phyloP scores from a whole-genome alignment of 2,329 filamentous ascomycete species.

The Zymoseptoria tritici region DNA sequence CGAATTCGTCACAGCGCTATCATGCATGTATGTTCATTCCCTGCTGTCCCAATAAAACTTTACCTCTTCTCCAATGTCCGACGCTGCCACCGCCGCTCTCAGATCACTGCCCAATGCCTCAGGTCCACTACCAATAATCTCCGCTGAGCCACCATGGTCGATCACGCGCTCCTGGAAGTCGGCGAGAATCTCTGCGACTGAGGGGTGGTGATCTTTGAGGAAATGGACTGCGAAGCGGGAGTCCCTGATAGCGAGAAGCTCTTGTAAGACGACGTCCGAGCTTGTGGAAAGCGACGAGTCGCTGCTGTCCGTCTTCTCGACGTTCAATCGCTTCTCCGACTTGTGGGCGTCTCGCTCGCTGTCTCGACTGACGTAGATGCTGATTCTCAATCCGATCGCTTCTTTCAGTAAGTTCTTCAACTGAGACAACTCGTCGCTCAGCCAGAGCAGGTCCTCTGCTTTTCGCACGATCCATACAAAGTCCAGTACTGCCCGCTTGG shows the following conservation, averaged over 20 bases:
- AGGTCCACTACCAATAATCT: constrained; percentile 25
- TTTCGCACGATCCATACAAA: constrained; percentile 60
- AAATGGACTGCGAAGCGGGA: constrained; percentile 19
- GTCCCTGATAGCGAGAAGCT: constrained; percentile 11
- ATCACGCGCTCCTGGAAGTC: constrained; percentile 20
- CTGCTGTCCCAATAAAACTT: constrained; percentile 24
- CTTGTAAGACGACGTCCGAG: constrained; percentile 3
- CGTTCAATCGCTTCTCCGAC: not conserved
- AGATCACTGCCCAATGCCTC: constrained; percentile 24
- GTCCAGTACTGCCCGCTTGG: constrained; percentile 36
- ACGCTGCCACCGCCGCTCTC: constrained; percentile 17
- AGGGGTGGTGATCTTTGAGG: constrained; percentile 21
- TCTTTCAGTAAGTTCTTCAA: constrained; percentile 37
- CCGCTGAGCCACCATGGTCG: constrained; percentile 14
- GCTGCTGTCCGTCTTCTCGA: not conserved
- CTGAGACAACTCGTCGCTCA: constrained; percentile 48
- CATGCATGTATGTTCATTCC: constrained; percentile 9
- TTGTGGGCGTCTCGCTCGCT: not conserved
- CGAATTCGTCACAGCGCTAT: not conserved
- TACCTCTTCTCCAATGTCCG: constrained; percentile 4
- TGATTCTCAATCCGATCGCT: constrained; percentile 40
- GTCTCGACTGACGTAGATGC: constrained; percentile 55
- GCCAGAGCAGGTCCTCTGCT: constrained; percentile 50
- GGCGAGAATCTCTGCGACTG: constrained; percentile 14
- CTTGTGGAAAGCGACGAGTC: not conserved